Evolutionary conservation across 2,329 filamentous ascomycete genomes (phyloP).

Genomic region (Byssothecium circinans): DNA sequence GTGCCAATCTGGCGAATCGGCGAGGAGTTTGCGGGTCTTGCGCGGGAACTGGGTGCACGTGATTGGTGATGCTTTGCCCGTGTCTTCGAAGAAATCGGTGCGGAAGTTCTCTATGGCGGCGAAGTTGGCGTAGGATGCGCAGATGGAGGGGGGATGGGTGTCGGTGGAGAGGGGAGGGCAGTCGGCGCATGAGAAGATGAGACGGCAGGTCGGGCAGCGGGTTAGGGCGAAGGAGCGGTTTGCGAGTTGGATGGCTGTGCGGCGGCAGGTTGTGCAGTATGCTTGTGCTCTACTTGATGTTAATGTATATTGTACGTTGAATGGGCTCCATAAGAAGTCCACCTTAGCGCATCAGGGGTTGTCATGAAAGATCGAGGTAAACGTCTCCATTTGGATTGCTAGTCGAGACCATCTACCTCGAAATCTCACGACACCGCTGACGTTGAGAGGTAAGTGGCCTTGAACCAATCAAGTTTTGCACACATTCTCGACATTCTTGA

Average conservation of each 20-base stretch:
- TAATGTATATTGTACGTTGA: too few species aligned
- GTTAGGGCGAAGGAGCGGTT: constrained; percentile 12
- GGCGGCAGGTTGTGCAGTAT: constrained; percentile 18
- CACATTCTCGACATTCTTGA: too few species aligned
- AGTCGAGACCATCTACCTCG: too few species aligned
- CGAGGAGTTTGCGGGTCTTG: constrained; percentile 8
- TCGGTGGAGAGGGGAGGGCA: constrained; percentile 5
- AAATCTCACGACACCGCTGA: too few species aligned
- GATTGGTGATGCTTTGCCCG: constrained; percentile 15
- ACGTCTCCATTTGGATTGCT: too few species aligned
- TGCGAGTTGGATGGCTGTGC: constrained; percentile 17
- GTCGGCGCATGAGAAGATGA: constrained; percentile 16
- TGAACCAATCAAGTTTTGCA: too few species aligned
- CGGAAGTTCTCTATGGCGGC: constrained; percentile 18
- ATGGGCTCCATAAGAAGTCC: too few species aligned
- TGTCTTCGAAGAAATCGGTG: constrained; percentile 21
- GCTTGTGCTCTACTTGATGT: constrained; percentile 15
- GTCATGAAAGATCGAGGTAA: too few species aligned
- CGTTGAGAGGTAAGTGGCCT: too few species aligned
- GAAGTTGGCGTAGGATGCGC: constrained; percentile 10
- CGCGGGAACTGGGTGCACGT: constrained; percentile 17
- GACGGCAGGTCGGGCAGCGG: constrained; percentile 13
- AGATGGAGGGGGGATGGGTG: constrained; percentile 13
- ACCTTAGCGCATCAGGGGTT: too few species aligned
- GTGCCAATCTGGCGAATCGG: constrained; percentile 14